A percentile compares a stretch with the other conserved stretches of the same genome.
Conservation (phyloP, 495 filamentous ascomycete genomes). For the Letharia columbiana region DNA sequence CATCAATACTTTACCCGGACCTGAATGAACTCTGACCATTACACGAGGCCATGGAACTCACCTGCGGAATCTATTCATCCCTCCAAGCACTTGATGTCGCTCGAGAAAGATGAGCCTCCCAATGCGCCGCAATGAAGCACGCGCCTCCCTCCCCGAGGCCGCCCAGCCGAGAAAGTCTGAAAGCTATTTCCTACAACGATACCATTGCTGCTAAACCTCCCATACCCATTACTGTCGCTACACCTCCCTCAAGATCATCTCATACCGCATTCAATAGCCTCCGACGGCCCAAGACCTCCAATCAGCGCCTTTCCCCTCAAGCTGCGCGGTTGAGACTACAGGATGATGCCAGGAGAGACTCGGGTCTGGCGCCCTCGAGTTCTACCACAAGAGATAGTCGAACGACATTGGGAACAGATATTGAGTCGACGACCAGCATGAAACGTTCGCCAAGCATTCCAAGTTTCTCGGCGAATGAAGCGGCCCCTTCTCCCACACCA, state of each 20-base stretch:
- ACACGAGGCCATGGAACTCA: not conserved
- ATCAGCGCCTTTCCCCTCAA: conserved; percentile 12
- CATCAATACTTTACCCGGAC: not conserved
- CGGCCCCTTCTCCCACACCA: conserved; percentile 30
- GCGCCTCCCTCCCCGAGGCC: conserved; percentile 10
- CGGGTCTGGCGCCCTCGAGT: conserved; percentile 42
- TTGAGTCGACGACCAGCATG: conserved; percentile 24
- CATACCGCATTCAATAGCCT: conserved; percentile 24
- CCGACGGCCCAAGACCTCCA: conserved; percentile 22
- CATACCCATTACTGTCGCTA: conserved; percentile 38
- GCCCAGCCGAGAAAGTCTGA: conserved; percentile 30
- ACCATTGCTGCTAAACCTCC: conserved; percentile 47
- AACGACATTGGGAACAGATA: conserved; percentile 39
- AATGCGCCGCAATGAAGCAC: conserved; percentile 19
- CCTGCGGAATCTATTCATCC: not conserved
- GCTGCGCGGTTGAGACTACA: conserved; percentile 16
- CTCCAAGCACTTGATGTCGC: not conserved
- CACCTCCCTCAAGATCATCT: conserved; percentile 28
- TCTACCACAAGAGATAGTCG: conserved; percentile 33
- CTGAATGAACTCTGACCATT: not conserved
- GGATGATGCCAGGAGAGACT: conserved; percentile 42
- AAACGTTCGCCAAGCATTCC: conserved; percentile 23
- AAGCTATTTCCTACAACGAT: conserved; percentile 48
- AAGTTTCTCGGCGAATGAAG: conserved; percentile 28
- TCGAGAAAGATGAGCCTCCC: not conserved